Base-by-base conservation (phyloP, 768 basidiomycete species). In the Xerocomellus chrysenteron region DNA sequence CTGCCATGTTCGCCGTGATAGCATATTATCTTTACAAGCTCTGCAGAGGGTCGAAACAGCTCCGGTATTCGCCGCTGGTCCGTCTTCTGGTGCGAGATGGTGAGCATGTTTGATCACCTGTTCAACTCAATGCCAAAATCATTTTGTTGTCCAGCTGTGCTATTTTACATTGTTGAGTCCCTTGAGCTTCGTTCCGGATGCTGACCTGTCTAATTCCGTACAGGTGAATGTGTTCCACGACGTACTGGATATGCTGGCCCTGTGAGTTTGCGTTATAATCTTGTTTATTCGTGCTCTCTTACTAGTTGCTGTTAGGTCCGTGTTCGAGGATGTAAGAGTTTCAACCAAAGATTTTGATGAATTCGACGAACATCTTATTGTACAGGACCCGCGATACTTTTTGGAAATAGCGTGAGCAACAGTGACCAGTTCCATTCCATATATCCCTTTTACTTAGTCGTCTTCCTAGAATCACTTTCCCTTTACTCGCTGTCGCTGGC, bases 401-500 rank as follows among this genome's bases (percentile, higher is more conserved):
- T 5, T 56, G 5, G 30, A 45, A 21, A 9, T 46, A 17, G 30
- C 5, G 55, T 56, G 37, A 45, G 55, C 26, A 16, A 33, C 36
- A 5, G 26, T 2, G 21, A 26, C 37, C 11, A n/a, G 6, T 32
- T 16, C 17, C 4, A 6, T 33, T 26, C 21, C n/a, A 11, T 48
- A 11, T 1, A 33, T 21, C 6, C 14, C 35, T 24, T 8, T 44
- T 9, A 45, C 32, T 8, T 6, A 26, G 24, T 30, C 10, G 2
- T 2, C 17, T 3, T 21, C 28, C 30, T 21, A 54, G 64, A 35
- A 19, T 45, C 46, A 3, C 13, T 39, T 47, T 47, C n/a, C 65
- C 65, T 4, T 5, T 67, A 1, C 55, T 66, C n/a, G 28, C 43
- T 12, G 32, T 66, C 8, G 19, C 39, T 4, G 65, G 65, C 14